A percentile compares a stretch with the other conserved stretches of the same genome.
phyloP scores from a whole-genome alignment of 2,329 filamentous ascomycete genomes.

The Calonectria honghensis region DNA sequence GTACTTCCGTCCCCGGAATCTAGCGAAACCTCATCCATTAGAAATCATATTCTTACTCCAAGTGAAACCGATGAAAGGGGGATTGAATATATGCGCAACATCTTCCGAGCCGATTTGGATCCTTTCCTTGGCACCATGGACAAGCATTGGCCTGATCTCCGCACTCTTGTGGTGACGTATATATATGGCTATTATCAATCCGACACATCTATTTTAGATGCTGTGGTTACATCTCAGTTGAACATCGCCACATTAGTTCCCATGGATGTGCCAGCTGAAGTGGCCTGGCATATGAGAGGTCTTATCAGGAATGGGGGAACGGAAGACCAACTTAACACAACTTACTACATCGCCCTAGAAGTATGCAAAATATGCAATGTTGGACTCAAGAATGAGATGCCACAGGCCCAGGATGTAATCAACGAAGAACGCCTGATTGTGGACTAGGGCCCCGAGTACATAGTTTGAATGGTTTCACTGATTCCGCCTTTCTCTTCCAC shows the following conservation, averaged over 20 bases:
- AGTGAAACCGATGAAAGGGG: slow-evolving; percentile 46
- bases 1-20: slow-evolving; percentile 46
- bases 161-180: slow-evolving; percentile 50
- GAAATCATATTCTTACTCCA: slow-evolving; percentile 45
- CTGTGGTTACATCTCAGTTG: slow-evolving; percentile 50
- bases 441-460: slow-evolving; percentile 70
- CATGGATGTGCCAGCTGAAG: slow-evolving; percentile 54
- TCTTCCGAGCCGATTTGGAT: slow-evolving; percentile 53
- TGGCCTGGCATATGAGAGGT: slow-evolving; percentile 55
- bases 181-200: slow-evolving; percentile 56
- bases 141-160: slow-evolving; percentile 52
- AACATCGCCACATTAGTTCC: slow-evolving; percentile 53
- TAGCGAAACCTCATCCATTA: slow-evolving; percentile 47
- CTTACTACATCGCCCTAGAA: slow-evolving; percentile 28
- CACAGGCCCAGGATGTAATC: slow-evolving; percentile 50
- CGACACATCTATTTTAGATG: slow-evolving; percentile 50
- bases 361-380: slow-evolving; percentile 47
- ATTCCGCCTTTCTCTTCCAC: neutral
- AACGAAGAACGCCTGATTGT: slow-evolving; percentile 43
- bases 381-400: slow-evolving; percentile 49
- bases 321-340: slow-evolving; percentile 42
- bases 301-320: slow-evolving; percentile 51
- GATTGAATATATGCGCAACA: slow-evolving; percentile 53
- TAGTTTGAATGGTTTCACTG: neutral
- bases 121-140: slow-evolving; percentile 52